These are phyloP conservation scores for Fusarium falciforme DNA, from an alignment of 2,329 filamentous ascomycete species.

Conservation along the genomic window DNA sequence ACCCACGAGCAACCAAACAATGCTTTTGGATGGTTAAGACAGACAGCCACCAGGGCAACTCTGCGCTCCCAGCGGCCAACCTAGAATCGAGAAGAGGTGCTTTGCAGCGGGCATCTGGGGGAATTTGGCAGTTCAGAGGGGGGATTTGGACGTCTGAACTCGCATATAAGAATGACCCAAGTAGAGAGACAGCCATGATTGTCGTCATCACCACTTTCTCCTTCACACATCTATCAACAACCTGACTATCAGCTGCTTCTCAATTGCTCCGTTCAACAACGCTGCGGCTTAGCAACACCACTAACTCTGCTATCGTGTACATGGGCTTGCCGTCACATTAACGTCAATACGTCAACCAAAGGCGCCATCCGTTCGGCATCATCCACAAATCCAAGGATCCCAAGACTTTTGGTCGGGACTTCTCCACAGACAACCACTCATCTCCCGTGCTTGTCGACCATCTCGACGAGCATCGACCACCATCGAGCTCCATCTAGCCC, in stretches of 20 bases:
- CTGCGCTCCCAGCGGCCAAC: not conserved
- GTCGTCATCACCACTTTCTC: constrained; percentile 3
- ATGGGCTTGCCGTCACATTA: constrained; percentile 26
- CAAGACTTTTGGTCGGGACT: constrained; percentile 15
- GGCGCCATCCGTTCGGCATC: constrained; percentile 22
- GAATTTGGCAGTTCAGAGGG: not conserved
- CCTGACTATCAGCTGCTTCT: constrained; percentile 36
- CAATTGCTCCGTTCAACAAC: constrained; percentile 7
- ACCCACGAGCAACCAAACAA: constrained; percentile 11
- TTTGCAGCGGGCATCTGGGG: not conserved
- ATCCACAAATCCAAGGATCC: constrained; percentile 13
- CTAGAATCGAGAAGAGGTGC: not conserved
- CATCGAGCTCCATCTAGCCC: not conserved
- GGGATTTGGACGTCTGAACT: constrained; percentile 10
- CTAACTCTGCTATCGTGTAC: not conserved
- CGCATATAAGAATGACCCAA: constrained; percentile 34
- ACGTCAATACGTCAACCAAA: constrained; percentile 28
- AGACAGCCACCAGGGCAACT: not conserved
- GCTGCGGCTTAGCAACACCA: constrained; percentile 4
- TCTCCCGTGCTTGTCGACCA: constrained; percentile 3
- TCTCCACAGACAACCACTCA: constrained; percentile 23
- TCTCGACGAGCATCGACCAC: constrained; percentile 3
- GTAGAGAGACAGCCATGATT: constrained; percentile 1
- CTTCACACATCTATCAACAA: constrained; percentile 15
- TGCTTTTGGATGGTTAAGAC: not conserved